Evolutionary conservation across 352 stramenopile species (phyloP), one percentile per base, ranked within the genome.

Genomic region (Pythium sp.): DNA sequence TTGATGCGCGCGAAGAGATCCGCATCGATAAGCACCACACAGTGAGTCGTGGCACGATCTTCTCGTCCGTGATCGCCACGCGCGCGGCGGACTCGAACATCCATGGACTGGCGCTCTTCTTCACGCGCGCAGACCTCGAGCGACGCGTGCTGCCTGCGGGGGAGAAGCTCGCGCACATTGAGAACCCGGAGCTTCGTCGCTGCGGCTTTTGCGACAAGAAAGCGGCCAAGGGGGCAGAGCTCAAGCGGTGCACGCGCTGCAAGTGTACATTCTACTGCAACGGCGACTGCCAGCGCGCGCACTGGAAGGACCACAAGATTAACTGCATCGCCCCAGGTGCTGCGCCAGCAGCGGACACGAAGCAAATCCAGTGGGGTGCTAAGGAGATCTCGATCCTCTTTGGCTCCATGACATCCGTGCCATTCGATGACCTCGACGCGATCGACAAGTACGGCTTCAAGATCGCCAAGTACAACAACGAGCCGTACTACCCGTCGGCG

Each of bases 361-460:
- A 77, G 12, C 85, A 89, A 69, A 89, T 92, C 57, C 65, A 85
- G 26, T 95, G 87, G 87, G 86, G 87, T 1, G 81, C 78, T 30
- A 93, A 92, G 71, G 87, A 95, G 66, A 89, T 95, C 69, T 93
- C 85, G 38, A 89, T 95, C 41, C 70, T 95, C 14, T 95, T 84
- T 30, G 86, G 86, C 9, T 71, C 74, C 0, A 65, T 84, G 53
- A 95, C 85, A 9, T 87, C 83, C 28, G 72, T 93, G 68, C 82
- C 87, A 11, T 95, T 95, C 61, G 82, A 95, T 41, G 87, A 95
- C 69, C 68, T 94, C 43, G 86, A 95, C 56, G 70, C 77, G 18
- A 80, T 95, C 54, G 81, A 80, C 63, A 90, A 84, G 69, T 76
- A 91, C 61, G 67, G 65, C 6, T 69, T 90, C 28, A 59, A 64